Base-by-base conservation (phyloP, 208 protist species). In the Herpetomonas tarakana region DNA sequence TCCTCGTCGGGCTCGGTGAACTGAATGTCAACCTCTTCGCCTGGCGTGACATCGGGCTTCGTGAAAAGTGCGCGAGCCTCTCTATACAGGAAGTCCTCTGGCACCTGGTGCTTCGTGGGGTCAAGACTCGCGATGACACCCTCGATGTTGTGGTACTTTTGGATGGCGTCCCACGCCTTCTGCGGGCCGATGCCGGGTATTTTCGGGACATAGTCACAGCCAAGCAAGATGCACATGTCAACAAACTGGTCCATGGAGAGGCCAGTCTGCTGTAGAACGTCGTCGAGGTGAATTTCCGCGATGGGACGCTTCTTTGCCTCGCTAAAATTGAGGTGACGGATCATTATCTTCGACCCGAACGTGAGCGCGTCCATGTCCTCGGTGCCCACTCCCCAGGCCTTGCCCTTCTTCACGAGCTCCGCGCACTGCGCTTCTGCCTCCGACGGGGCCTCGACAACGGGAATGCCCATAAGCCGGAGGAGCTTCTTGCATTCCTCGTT, bases 331-430 rank as follows among this genome's bases (percentile, higher is more conserved):
- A 99, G 53, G 73, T 99, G 91, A 22, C 99, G 86, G 1, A 99
- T 67, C 63, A 99, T 83, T 27, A 98, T 75, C 4, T 79, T 81
- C 0, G 97, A 83, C 14, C 97, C 98, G 73, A 99, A 99, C 1
- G 98, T 99, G 1, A 99, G 89, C 12, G 98, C 86, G 71, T 99
- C 99, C 98, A 99, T 99, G 78, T 99, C 99, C 75, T 99, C 98
- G 18, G 99, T 99, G 9, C 83, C 98, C 3, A 98, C 98, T 0
- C 96, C 99, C 86, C 87, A 99, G 27, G 98, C 97, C 55, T 97
- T 91, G 2, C 96, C 96, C 27, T 68, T 86, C 68, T 96, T 92
- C 26, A 89, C 83, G 11, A 99, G 68, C 57, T 93, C 97, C 2
- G 98, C 99, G 71, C 98, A 99, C 86, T 99, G 98, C 38, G 98